Base-by-base conservation (phyloP, 2,329 filamentous ascomycete species). In the Curvularia verruculosa region DNA sequence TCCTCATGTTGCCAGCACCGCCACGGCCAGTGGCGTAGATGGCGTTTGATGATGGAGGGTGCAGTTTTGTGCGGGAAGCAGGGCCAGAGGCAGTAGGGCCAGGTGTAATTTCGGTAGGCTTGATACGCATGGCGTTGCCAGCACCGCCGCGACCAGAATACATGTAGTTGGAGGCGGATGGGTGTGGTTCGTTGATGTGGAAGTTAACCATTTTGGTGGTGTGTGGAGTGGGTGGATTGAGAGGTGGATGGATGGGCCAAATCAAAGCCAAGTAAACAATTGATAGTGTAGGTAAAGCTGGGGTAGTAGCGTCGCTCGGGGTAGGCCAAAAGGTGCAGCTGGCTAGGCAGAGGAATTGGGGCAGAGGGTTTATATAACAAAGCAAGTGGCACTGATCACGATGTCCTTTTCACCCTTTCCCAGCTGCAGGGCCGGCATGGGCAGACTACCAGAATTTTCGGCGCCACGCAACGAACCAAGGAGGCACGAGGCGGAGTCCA, bases 21-120 rank as follows among this genome's bases (percentile, higher is more conserved):
- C 87, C 87, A 56, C 87, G 85, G 66, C 87, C 87, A 10, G 83
- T 83, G 78, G 86, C 84, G 81, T 88, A 88, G 77, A 83, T 81
- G 57, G 79, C 75, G 41, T 79, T 77, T 60, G 63, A 70, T 68
- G 71, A 80, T 64, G 68, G 81, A 72, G 66, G 76, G 62, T 80
- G 75, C 55, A 85, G 80, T 53, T 79, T 79, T 49, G 82, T 75
- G 62, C 80, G 75, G 0, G 84, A 78, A 12, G 82, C 80, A 59
- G 82, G 80, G 56, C 81, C 77, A 7, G 75, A 74, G 61, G 79
- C 77, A 55, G 74, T 73, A 49, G 75, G 72, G 59, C 78, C 81
- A 52, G 73, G 61, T 59, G 84, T 84, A 59, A 85, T 77, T 54
- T 84, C 82, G 54, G 83, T 80, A 49, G 83, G 78, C 69, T 81